phyloP scores from a whole-genome alignment of 2,329 filamentous ascomycete species.

The Mollisiaceae sp. region DNA sequence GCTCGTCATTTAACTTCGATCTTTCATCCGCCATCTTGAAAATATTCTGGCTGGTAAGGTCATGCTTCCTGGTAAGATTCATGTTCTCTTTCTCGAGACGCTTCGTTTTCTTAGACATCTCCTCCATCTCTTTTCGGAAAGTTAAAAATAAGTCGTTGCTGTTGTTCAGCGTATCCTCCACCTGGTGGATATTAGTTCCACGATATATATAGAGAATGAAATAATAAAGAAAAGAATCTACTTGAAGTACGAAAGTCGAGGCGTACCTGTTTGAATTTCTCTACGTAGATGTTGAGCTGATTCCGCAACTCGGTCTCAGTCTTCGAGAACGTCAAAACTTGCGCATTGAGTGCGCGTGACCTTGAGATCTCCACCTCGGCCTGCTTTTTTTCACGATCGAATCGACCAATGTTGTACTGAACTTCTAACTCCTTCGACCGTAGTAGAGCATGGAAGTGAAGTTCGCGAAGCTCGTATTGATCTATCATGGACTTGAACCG shows the following conservation, averaged over 20 bases:
- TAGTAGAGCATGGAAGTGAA: slow-evolving; percentile 91
- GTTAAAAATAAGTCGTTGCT: slow-evolving; percentile 97
- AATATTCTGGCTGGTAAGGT: slow-evolving; percentile 92
- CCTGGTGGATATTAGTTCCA: slow-evolving; percentile 65
- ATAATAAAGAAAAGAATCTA: slow-evolving; percentile 13
- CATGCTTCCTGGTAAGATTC: slow-evolving; percentile 87
- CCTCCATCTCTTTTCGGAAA: slow-evolving; percentile 98
- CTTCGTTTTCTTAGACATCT: slow-evolving; percentile 99
- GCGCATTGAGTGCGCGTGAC: slow-evolving; percentile 83
- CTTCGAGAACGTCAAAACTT: slow-evolving; percentile 94
- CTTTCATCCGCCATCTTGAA: slow-evolving; percentile 97
- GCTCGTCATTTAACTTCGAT: slow-evolving; percentile 72
- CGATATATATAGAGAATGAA: slow-evolving; percentile 21
- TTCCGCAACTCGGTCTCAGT: slow-evolving; percentile 92
- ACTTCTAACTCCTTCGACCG: slow-evolving; percentile 96
- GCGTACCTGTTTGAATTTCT: slow-evolving; percentile 98
- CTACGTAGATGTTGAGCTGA: slow-evolving; percentile 97
- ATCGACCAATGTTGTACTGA: slow-evolving; percentile 85
- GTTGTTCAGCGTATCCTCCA: slow-evolving; percentile 98
- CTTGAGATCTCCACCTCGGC: slow-evolving; percentile 82
- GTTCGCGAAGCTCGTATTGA: slow-evolving; percentile 92
- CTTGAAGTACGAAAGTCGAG: slow-evolving; percentile 9
- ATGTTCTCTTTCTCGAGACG: slow-evolving; percentile 96
- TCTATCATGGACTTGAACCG: slow-evolving; percentile 96
- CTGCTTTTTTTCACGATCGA: slow-evolving; percentile 87